phyloP scores from a whole-genome alignment of 139 green algal genomes.

The Chlamydomonas sp. region DNA sequence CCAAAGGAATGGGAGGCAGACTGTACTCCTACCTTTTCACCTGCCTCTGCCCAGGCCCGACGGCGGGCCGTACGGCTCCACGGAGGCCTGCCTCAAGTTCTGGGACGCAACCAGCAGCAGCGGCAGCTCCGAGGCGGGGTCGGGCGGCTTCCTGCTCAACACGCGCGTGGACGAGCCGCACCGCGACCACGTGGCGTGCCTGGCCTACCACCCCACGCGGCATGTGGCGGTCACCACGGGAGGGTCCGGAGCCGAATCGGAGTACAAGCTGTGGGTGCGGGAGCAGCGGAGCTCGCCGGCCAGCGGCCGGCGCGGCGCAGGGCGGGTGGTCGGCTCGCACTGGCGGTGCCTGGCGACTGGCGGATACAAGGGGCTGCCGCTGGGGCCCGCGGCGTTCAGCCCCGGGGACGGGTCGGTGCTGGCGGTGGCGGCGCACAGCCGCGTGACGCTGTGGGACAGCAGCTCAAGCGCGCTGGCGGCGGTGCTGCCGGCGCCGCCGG shows the following conservation, averaged over 20 bases:
- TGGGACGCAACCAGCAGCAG: conserved; percentile 54
- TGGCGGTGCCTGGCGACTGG: conserved; percentile 59
- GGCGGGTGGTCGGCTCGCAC: neutral
- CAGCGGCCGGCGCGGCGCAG: neutral
- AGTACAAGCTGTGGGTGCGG: conserved; percentile 67
- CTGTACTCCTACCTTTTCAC: neutral
- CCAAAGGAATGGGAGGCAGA: too few relatives aligned
- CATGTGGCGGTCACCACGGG: conserved; percentile 63
- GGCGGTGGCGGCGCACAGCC: conserved; percentile 51
- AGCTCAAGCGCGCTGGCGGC: conserved; percentile 50
- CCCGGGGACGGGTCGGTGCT: conserved; percentile 73
- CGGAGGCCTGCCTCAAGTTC: conserved; percentile 56
- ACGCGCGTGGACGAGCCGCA: conserved; percentile 70
- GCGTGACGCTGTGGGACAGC: conserved; percentile 79
- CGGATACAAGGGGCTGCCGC: conserved; percentile 57
- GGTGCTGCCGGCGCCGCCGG: conserved; percentile 51
- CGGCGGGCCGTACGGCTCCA: conserved; percentile 27
- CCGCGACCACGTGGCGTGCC: conserved; percentile 43
- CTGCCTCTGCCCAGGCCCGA: conserved; percentile 3
- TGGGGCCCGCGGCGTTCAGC: conserved; percentile 70
- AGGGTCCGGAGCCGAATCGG: conserved; percentile 22
- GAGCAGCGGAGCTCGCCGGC: neutral
- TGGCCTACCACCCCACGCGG: conserved; percentile 59
- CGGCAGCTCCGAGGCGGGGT: neutral
- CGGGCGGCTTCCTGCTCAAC: conserved; percentile 58